Evolutionary conservation across 2,329 filamentous ascomycete species (phyloP).

Genomic region (Colletotrichum lindemuthianum): DNA sequence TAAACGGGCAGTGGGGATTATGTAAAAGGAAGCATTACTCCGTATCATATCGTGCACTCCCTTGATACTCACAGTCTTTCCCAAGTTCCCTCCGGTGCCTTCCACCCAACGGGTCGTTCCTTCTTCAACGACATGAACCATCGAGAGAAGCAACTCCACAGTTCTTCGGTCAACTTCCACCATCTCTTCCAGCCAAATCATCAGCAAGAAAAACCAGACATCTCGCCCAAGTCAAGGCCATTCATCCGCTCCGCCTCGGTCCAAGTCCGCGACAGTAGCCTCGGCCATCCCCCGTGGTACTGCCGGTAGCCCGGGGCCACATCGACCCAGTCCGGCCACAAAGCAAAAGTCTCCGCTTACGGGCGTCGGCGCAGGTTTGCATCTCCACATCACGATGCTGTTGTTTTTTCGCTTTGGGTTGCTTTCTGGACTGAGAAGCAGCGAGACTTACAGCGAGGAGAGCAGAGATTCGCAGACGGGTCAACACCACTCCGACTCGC

Average conservation of each 20-base stretch:
- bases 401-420: not conserved
- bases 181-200: not conserved
- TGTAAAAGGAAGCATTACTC: not conserved
- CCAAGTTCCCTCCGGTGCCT: not conserved
- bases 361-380: constrained; percentile 12
- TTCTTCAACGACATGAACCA: constrained; percentile 3
- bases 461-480: not conserved
- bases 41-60: too few species aligned
- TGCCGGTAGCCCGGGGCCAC: constrained; percentile 18
- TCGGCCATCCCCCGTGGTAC: constrained; percentile 28
- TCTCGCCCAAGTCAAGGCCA: not conserved
- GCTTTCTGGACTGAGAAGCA: not conserved
- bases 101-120: not conserved
- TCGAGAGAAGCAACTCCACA: not conserved
- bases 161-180: constrained; percentile 7
- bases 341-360: constrained; percentile 4
- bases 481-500: not conserved
- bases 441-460: constrained; percentile 18
- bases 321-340: not conserved
- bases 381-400: constrained; percentile 2
- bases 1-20: constrained; percentile 15
- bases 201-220: not conserved
- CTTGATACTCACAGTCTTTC: not conserved
- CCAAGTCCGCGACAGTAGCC: constrained; percentile 18
- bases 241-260: not conserved